Conservation (phyloP, 345 rosid species). For the Gossypium thurberi region DNA sequence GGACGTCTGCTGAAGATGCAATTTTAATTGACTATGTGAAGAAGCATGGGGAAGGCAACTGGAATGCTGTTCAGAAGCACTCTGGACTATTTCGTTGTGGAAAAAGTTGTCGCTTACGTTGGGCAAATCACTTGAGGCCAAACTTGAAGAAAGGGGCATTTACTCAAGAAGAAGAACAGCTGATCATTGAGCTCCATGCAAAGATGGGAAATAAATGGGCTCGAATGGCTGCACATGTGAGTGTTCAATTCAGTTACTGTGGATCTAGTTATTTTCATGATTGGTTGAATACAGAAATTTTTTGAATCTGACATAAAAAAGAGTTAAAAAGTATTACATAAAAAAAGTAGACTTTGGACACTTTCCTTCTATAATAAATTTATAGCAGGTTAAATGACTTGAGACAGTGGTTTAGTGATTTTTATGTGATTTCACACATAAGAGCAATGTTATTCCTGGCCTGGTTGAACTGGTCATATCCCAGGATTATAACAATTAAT, state of each 20-base stretch:
- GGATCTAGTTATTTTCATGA: neutral
- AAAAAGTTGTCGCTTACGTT: conserved; percentile 93
- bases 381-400: neutral
- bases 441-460: neutral
- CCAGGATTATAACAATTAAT: neutral
- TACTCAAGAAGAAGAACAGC: conserved; percentile 83
- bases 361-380: neutral
- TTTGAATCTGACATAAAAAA: neutral
- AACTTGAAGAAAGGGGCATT: conserved; percentile 98
- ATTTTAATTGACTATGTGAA: conserved; percentile 80
- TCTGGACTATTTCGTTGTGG: conserved; percentile 92
- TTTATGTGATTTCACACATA: neutral
- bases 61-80: conserved; percentile 92
- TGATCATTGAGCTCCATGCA: conserved; percentile 84
- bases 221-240: conserved; percentile 95
- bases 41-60: conserved; percentile 97
- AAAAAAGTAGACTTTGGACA: neutral
- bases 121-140: conserved; percentile 98
- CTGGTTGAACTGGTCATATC: neutral
- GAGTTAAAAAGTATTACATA: neutral
- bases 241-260: conserved; percentile 15
- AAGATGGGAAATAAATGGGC: conserved; percentile 99
- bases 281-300: neutral
- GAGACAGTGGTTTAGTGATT: neutral
- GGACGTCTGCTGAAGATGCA: conserved; percentile 95